These are phyloP conservation scores for Suillus paluster DNA, from an alignment of 768 basidiomycete species.

Conservation along the genomic window DNA sequence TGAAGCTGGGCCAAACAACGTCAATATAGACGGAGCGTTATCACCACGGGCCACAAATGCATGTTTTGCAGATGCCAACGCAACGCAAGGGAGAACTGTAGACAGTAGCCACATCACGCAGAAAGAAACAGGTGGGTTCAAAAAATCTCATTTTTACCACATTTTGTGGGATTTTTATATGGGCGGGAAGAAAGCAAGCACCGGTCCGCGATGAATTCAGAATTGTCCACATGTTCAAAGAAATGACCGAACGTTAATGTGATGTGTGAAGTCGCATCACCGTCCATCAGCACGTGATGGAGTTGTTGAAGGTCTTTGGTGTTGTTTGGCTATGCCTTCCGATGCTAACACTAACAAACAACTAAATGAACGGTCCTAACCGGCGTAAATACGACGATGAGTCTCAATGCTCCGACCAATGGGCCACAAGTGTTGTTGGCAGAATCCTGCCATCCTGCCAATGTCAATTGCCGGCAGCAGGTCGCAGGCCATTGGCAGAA, in stretches of 20 bases:
- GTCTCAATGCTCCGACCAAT: no score
- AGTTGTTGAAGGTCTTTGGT: not conserved
- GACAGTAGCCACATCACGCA: slow-evolving; percentile 15
- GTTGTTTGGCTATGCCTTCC: slow-evolving; percentile 10
- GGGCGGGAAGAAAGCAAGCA: not conserved
- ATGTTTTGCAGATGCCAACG: slow-evolving; percentile 16
- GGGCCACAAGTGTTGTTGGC: no score
- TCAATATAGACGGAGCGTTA: slow-evolving; percentile 27
- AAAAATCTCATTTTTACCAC: not conserved
- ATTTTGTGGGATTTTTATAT: not conserved
- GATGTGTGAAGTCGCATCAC: not conserved
- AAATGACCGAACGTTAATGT: not conserved
- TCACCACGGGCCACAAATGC: slow-evolving; percentile 12
- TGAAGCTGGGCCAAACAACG: slow-evolving; percentile 43
- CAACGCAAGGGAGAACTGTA: slow-evolving; percentile 1
- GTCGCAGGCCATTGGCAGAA: no score
- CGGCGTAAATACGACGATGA: no score
- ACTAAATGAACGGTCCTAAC: not conserved
- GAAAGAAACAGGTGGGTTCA: not conserved
- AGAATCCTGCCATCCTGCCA: no score
- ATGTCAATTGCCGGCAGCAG: no score
- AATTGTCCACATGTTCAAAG: slow-evolving; percentile 3
- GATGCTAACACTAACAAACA: slow-evolving; percentile 11
- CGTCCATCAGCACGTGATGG: slow-evolving; percentile 9
- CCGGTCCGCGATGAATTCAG: slow-evolving; percentile 8